phyloP scores from a whole-genome alignment of 192 early-diverging fungal species.

The Funneliformis geosporum region DNA sequence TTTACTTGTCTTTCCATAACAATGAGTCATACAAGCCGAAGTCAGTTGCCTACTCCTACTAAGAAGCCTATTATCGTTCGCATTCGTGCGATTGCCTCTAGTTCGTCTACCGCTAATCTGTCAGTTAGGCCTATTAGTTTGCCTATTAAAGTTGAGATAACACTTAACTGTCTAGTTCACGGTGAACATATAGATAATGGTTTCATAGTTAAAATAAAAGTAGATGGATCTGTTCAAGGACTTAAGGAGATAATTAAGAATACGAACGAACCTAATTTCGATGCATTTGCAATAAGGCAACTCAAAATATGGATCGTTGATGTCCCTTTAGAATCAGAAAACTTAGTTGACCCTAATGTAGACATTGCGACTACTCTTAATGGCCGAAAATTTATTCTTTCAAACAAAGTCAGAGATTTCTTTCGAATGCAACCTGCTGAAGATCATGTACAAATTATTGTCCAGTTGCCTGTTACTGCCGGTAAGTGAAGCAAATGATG shows the following conservation, averaged over 20 bases:
- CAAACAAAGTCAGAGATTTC: neutral
- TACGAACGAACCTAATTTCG: neutral
- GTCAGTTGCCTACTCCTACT: no score
- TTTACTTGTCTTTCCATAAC: no score
- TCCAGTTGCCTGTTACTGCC: neutral
- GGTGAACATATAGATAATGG: neutral
- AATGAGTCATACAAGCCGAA: no score
- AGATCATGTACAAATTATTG: constrained; percentile 13
- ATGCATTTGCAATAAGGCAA: neutral
- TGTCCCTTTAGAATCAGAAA: neutral
- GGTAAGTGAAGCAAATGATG: neutral
- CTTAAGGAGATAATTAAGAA: constrained; percentile 3
- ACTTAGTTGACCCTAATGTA: neutral
- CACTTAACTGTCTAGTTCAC: constrained; percentile 8
- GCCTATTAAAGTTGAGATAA: neutral
- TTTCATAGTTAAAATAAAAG: constrained; percentile 14
- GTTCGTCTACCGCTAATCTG: constrained; percentile 13
- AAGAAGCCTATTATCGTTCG: no score
- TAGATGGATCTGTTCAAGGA: neutral
- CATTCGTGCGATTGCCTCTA: neutral
- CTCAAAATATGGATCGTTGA: constrained; percentile 25
- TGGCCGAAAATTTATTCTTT: neutral
- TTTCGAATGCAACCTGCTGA: neutral
- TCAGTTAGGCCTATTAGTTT: no score
- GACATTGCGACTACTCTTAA: constrained; percentile 1